Percentiles rank a stretch among this genome's conserved stretches.
Evolutionary conservation across 2,329 filamentous ascomycete species (phyloP).

Genomic region (Pyricularia grisea): DNA sequence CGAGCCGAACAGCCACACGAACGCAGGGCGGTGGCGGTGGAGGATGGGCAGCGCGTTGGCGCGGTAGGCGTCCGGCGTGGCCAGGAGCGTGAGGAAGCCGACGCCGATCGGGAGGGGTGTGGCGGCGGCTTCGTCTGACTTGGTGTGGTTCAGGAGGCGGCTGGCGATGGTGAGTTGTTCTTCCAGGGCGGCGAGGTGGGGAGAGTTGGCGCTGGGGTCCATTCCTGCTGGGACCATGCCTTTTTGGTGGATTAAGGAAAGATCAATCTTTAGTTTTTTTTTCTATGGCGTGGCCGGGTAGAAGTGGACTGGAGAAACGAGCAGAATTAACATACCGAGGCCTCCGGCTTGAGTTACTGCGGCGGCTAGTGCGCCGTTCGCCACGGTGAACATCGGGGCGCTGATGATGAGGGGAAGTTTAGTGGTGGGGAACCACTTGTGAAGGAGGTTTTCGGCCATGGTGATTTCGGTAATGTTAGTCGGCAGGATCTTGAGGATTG

Average conservation of each 20-base stretch:
- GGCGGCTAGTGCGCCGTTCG: conserved; percentile 26
- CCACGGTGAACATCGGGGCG: conserved; percentile 29
- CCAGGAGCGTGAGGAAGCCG: conserved; percentile 51
- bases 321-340: conserved; percentile 20
- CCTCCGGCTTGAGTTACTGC: conserved; percentile 30
- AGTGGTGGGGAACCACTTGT: conserved; percentile 23
- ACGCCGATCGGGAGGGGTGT: conserved; percentile 38
- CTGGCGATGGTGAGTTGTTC: conserved; percentile 19
- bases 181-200: conserved; percentile 19
- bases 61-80: conserved; percentile 26
- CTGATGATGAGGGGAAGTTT: conserved; percentile 26
- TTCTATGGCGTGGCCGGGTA: background rate
- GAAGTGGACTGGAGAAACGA: background rate
- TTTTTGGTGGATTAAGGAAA: conserved; percentile 4
- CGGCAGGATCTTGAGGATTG: too few species aligned
- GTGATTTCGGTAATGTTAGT: background rate
- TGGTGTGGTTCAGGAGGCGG: conserved; percentile 14
- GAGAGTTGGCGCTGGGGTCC: conserved; percentile 20
- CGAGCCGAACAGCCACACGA: conserved; percentile 60
- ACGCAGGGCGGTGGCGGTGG: conserved; percentile 40
- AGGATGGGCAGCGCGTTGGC: conserved; percentile 37
- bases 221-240: conserved; percentile 23
- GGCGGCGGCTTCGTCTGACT: background rate
- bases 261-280: too few species aligned
- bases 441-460: background rate